Evolutionary conservation across 2,329 filamentous ascomycete species (phyloP), one percentile per base, ranked within the genome.

Genomic region (Fusarium sublunatum): DNA sequence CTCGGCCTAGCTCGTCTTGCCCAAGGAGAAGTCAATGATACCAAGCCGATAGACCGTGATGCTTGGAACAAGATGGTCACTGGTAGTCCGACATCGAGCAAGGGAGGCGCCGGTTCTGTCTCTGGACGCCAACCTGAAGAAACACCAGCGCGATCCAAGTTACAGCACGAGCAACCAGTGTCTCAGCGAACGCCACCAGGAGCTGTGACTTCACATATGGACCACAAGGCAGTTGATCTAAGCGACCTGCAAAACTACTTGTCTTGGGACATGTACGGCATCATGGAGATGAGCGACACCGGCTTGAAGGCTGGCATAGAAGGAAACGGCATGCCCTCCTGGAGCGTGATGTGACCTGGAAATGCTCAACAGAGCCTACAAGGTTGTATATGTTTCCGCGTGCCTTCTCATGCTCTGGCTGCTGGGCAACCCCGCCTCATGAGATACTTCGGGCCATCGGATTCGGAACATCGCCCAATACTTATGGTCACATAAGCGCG

Each of bases 231-330:
- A 25, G 71, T 78, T 5, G 76, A 78, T 47, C 62, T 78, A 10
- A 75, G 75, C 26, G 76, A 78, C 53, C 52, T 78, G 53, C 75
- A 78, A 47, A 77, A 73, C 53, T 78, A 76, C 36, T 47, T 77
- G 46, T 75, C 75, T 6, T 78, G 76, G 76, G 76, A 78, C 49
- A 75, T 78, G 73, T 76, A 77, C 44, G 76, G 76, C 19, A 76
- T 78, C 32, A 76, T 77, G 73, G 76, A 78, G 55, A 75, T 78
- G 71, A 75, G 74, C 29, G 76, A 76, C 8, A 69, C 73, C 1
- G 68, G 76, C 7, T 67, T 74, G 34, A 76, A 74, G 47, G 74
- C 76, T 3, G 76, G 72, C 7, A 72, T 72, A 46, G 76, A 78
- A 32, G 76, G 74, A 38, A 69, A 72, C 32, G 64, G 64, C 13